These are phyloP conservation scores for Chloris gayana DNA, from an alignment of 176 grass and related monocot species.

Conservation along the genomic window DNA sequence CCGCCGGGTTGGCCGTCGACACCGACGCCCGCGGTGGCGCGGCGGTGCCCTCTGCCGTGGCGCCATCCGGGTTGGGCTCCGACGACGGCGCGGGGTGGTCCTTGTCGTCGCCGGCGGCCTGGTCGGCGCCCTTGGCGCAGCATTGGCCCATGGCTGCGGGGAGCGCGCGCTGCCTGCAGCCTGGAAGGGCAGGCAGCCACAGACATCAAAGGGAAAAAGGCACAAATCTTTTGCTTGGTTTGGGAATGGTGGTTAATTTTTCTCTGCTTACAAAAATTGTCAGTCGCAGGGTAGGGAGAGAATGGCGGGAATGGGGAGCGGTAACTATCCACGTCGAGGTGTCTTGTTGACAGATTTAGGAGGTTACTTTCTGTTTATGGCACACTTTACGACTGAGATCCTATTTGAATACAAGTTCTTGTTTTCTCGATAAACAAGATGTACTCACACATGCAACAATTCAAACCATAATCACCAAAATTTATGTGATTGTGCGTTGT, in stretches of 20 bases:
- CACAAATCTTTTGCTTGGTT: neutral
- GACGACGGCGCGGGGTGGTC: neutral
- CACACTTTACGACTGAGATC: no score
- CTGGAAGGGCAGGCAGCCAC: slow-evolving; percentile 25
- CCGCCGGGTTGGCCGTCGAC: neutral
- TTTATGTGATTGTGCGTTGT: no score
- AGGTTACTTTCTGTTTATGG: slow-evolving; percentile 8
- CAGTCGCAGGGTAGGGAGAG: slow-evolving; percentile 12
- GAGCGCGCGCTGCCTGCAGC: slow-evolving; percentile 20
- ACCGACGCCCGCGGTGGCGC: neutral
- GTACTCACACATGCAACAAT: no score
- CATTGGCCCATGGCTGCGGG: slow-evolving; percentile 56
- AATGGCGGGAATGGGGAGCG: slow-evolving; percentile 38
- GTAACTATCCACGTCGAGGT: neutral
- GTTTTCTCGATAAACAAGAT: no score
- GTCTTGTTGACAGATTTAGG: slow-evolving; percentile 12
- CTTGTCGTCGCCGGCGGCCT: neutral
- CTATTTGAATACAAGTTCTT: no score
- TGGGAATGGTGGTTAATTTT: neutral
- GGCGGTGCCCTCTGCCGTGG: neutral
- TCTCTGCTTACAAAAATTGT: neutral
- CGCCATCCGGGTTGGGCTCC: neutral
- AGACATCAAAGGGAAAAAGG: slow-evolving; percentile 20
- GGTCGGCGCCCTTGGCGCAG: slow-evolving; percentile 48
- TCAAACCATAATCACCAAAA: no score